These are phyloP conservation scores for Lactarius tabidus DNA, from an alignment of 768 basidiomycete genomes.

Conservation along the genomic window DNA sequence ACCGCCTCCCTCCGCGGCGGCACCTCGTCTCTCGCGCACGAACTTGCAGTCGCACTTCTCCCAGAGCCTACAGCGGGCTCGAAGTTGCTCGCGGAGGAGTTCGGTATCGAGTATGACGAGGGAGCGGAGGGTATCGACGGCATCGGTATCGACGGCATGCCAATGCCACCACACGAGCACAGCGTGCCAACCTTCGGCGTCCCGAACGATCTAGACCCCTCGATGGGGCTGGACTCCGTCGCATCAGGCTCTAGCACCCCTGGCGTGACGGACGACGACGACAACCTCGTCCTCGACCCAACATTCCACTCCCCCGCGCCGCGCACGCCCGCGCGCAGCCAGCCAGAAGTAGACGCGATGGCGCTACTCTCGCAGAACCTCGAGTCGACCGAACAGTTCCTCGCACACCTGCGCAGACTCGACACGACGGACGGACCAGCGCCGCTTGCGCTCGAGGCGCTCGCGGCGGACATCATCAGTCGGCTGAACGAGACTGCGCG, in stretches of 20 bases:
- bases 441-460: conserved; percentile 49
- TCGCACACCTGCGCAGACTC: conserved; percentile 63
- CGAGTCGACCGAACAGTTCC: conserved; percentile 72
- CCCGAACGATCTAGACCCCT: conserved; percentile 31
- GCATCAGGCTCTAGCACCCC: conserved; percentile 11
- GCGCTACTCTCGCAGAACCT: conserved; percentile 68
- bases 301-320: conserved; percentile 39
- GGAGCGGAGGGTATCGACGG: conserved; percentile 78
- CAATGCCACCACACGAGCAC: conserved; percentile 19
- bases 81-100: conserved; percentile 78
- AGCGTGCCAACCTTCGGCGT: conserved; percentile 34
- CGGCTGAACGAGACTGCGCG: conserved; percentile 69
- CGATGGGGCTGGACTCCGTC: conserved; percentile 13
- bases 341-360: conserved; percentile 58
- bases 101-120: conserved; percentile 86
- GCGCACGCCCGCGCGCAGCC: conserved; percentile 32
- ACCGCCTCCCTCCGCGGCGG: conserved; percentile 46
- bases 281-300: conserved; percentile 41
- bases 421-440: conserved; percentile 47
- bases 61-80: conserved; percentile 79
- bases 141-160: conserved; percentile 53
- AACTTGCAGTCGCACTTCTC: conserved; percentile 82
- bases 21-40: conserved; percentile 69
- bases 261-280: conserved; percentile 31
- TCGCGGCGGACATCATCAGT: conserved; percentile 74